These are phyloP conservation scores for Tolypocladium ovalisporum DNA, from an alignment of 2,329 filamentous ascomycete species.

Conservation along the genomic window DNA sequence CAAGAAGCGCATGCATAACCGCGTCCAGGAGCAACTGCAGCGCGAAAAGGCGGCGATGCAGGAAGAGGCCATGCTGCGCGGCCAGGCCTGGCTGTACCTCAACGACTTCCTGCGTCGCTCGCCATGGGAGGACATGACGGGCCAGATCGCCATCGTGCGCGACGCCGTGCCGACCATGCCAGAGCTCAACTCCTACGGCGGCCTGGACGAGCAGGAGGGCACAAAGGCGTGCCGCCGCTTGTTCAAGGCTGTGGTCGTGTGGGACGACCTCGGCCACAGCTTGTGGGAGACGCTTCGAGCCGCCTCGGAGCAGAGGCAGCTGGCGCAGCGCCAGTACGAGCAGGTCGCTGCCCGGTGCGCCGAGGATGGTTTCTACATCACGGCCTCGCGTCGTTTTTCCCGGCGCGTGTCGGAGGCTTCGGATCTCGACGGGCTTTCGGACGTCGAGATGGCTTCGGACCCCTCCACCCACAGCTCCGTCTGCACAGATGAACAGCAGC, in stretches of 20 bases:
- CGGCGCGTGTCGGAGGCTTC: slow-evolving; percentile 1
- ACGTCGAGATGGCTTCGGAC: not conserved
- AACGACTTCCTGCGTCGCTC: slow-evolving; percentile 17
- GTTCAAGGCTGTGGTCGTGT: slow-evolving; percentile 27
- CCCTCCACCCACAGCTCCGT: not conserved
- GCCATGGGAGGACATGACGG: slow-evolving; percentile 17
- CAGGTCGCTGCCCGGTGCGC: not conserved
- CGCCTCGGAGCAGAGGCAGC: slow-evolving; percentile 6
- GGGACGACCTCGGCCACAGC: slow-evolving; percentile 24
- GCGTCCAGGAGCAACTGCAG: slow-evolving; percentile 8
- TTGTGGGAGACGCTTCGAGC: slow-evolving; percentile 19
- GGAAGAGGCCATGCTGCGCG: slow-evolving; percentile 18
- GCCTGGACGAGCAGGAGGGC: slow-evolving; percentile 21
- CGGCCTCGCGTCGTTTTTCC: not conserved
- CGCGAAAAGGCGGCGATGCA: slow-evolving; percentile 14
- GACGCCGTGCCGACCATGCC: slow-evolving; percentile 22
- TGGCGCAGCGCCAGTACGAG: slow-evolving; percentile 2
- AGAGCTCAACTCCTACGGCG: slow-evolving; percentile 20
- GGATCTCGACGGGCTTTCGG: not conserved
- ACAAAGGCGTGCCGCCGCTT: slow-evolving; percentile 23
- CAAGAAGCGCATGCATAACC: slow-evolving; percentile 10
- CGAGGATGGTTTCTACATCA: not conserved
- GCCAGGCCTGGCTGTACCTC: slow-evolving; percentile 20
- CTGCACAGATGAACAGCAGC: not conserved
- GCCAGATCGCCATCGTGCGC: slow-evolving; percentile 21